A percentile compares a stretch with the other conserved stretches of the same genome.
Evolutionary conservation across 148 eudicot species (phyloP).

Genomic region (Beta vulgaris): DNA sequence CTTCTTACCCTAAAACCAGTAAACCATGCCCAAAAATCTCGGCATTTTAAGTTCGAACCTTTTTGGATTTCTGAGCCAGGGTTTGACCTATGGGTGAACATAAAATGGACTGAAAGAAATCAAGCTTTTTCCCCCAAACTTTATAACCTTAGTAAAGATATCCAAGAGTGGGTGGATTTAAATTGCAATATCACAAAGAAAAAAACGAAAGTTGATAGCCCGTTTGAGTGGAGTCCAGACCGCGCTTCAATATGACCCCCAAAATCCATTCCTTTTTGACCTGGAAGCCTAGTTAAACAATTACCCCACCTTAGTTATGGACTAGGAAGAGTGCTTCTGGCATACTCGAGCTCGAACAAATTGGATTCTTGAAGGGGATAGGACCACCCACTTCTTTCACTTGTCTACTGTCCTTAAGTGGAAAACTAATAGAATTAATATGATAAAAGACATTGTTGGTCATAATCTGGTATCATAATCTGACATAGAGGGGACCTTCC

Average conservation of each 20-base stretch:
- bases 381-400: neutral
- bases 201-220: neutral
- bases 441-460: neutral
- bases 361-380: constrained; percentile 5
- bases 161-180: neutral
- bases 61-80: neutral
- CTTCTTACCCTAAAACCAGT: neutral
- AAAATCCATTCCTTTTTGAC: too few relatives aligned
- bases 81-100: neutral
- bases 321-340: constrained; percentile 4
- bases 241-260: neutral
- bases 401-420: neutral
- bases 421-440: neutral
- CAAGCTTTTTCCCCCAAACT: neutral
- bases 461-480: too few relatives aligned
- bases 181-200: neutral
- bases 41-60: neutral
- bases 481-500: too few relatives aligned
- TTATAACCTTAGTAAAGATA: neutral
- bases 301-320: neutral
- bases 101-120: neutral
- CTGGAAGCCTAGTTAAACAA: neutral
- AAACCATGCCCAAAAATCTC: accelerated
- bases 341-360: neutral
- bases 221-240: neutral